Conservation (phyloP, 345 rosid genomes). For the Aegle marmelos region DNA sequence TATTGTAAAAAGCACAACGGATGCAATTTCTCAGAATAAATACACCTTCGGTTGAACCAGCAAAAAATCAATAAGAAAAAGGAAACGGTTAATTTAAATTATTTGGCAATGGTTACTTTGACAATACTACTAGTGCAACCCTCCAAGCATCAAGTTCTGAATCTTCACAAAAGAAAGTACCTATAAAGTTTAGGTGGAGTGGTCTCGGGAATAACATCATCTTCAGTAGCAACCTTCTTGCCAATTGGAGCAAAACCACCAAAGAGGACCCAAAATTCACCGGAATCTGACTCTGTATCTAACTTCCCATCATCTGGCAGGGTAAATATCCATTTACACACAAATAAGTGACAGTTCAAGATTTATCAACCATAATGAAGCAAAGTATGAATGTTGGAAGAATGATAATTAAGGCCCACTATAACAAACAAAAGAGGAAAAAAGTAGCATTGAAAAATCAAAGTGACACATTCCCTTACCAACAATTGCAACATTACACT, state of each 20-base stretch:
- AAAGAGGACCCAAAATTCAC: slow-evolving; percentile 92
- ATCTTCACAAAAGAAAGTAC: slow-evolving; percentile 39
- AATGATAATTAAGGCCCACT: background rate
- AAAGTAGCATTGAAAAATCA: slow-evolving; percentile 11
- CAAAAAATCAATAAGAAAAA: background rate
- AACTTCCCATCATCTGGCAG: slow-evolving; percentile 81
- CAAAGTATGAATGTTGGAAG: background rate
- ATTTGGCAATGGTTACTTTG: background rate
- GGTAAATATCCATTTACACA: slow-evolving; percentile 18
- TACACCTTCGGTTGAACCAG: background rate
- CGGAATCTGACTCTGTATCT: slow-evolving; percentile 94
- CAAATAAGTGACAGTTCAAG: slow-evolving; percentile 17
- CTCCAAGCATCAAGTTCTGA: slow-evolving; percentile 1
- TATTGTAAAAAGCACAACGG: background rate
- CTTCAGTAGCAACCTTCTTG: slow-evolving; percentile 74
- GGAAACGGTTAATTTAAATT: background rate
- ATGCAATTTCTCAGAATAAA: background rate
- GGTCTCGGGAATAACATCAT: slow-evolving; percentile 67
- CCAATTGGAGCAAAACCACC: slow-evolving; percentile 98
- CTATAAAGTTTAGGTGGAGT: slow-evolving; percentile 75
- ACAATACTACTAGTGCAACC: background rate
- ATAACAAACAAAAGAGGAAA: background rate
- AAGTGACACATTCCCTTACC: slow-evolving; percentile 46
- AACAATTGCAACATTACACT: slow-evolving; percentile 74
- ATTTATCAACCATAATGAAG: background rate